Evolutionary conservation across 1,139 yeast species (phyloP), one percentile per base, ranked within the genome.

Genomic region (Pichia kudriavzevii): DNA sequence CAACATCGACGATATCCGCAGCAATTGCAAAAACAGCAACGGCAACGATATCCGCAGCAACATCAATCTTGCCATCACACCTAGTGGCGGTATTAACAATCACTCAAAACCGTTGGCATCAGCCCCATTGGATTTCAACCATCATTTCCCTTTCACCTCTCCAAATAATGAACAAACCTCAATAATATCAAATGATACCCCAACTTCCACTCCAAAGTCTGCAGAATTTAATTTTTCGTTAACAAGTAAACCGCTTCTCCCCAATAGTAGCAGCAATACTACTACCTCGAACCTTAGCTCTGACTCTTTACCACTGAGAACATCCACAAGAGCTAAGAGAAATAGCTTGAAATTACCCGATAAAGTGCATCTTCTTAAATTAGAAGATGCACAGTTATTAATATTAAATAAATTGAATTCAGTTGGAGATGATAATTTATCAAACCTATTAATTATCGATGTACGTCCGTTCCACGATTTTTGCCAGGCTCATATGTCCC

Each of bases 401-500:
- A 41, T 48, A 15, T 41, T 39, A 23, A 32, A 34, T n/a, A 36
- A 40, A 41, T 22, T 39, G 22, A 44, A 43, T 10, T 38, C 42
- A n/a, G 37, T 42, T 22, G 48, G 45, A n/a, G 36, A 34, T 11
- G 56, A 47, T 35, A 47, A 45, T 2, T 32, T 52, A n/a, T 41
- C 55, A 7, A 54, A 59, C 31, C 46, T 62, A 14, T 46, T 71
- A 13, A 50, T 67, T 9, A 55, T 72, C 10, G 79, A 72, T 49
- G 66, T 69, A 5, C 53, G 79, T 32, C 71, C 77, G 1, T 72
- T 69, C 46, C 66, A 74, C n/a, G 78, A 72, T 31, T 72, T 56
- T 45, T 63, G 68, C 34, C 67, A 63, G 40, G 49, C 61, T 5
- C 78, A 71, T 44, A 49, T 72, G n/a, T 42, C 44, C 4, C 59